These are phyloP conservation scores for Podosphaera xanthii DNA, from an alignment of 2,329 filamentous ascomycete species.

Conservation along the genomic window DNA sequence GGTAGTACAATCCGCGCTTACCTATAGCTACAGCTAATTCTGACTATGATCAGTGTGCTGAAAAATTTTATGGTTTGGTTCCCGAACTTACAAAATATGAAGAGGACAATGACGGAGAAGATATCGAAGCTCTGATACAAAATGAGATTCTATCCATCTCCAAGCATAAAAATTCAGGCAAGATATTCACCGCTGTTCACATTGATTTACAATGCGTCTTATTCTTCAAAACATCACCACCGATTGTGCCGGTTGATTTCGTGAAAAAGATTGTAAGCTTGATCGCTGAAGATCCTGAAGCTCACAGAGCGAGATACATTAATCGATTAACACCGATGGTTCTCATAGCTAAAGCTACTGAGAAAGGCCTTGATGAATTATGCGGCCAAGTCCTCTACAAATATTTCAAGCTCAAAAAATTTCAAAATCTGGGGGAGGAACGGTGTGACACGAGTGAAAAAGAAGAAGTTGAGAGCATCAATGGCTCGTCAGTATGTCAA, in stretches of 20 bases:
- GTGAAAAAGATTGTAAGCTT: slow-evolving; percentile 24
- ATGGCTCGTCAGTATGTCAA: not conserved
- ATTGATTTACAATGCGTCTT: slow-evolving; percentile 38
- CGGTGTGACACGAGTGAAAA: slow-evolving; percentile 4
- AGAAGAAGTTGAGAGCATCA: slow-evolving; percentile 1
- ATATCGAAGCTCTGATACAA: slow-evolving; percentile 51
- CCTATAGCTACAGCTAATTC: not conserved
- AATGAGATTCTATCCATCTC: slow-evolving; percentile 47
- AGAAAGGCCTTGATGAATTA: slow-evolving; percentile 42
- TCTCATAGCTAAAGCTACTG: slow-evolving; percentile 38
- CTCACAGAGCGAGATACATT: slow-evolving; percentile 30
- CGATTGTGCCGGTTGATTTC: slow-evolving; percentile 32
- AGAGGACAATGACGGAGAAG: slow-evolving; percentile 17
- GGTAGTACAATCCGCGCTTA: slow-evolving; percentile 20
- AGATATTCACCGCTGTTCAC: slow-evolving; percentile 28
- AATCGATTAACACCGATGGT: slow-evolving; percentile 35
- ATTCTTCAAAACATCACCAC: slow-evolving; percentile 33
- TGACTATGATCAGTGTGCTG: slow-evolving; percentile 32
- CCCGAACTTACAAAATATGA: slow-evolving; percentile 17
- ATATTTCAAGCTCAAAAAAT: slow-evolving; percentile 26
- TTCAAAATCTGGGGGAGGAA: not conserved
- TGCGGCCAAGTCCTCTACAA: slow-evolving; percentile 36
- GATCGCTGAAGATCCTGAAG: slow-evolving; percentile 16
- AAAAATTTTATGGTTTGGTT: slow-evolving; percentile 29
- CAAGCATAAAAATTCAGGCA: slow-evolving; percentile 16